phyloP scores from a whole-genome alignment of 139 green algal species.

The Deuterostichococcus epilithicus region DNA sequence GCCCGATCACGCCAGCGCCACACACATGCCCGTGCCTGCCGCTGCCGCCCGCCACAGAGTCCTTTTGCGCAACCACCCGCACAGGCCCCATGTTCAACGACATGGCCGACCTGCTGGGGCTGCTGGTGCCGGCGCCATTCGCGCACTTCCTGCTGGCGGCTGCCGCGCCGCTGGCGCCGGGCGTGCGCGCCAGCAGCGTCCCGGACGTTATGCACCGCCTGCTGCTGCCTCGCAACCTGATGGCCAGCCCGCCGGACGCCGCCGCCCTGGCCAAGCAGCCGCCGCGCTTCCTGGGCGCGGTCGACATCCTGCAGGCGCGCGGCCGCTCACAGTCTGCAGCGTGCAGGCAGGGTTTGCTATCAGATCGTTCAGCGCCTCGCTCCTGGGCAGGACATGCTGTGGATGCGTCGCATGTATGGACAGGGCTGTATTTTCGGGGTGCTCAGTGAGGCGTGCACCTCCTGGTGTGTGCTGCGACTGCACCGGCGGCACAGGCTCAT shows the following conservation, averaged over 20 bases:
- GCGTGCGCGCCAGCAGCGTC: background rate
- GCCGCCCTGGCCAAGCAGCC: background rate
- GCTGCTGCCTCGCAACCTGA: background rate
- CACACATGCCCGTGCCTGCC: too few species aligned
- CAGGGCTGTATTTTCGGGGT: too few species aligned
- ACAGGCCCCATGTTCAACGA: slow-evolving; percentile 99
- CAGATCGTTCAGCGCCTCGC: too few species aligned
- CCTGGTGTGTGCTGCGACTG: too few species aligned
- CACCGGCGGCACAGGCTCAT: too few species aligned
- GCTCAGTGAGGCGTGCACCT: too few species aligned
- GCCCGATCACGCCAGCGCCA: too few species aligned
- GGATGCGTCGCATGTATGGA: too few species aligned
- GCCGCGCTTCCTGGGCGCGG: background rate
- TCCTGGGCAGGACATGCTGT: too few species aligned
- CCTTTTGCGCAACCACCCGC: background rate
- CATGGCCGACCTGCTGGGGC: slow-evolving; percentile 90
- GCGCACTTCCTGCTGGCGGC: slow-evolving; percentile 95
- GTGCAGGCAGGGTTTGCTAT: too few species aligned
- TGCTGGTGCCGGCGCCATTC: slow-evolving; percentile 89
- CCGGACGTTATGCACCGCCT: background rate
- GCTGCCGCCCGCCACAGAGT: too few species aligned
- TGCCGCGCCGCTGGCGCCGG: slow-evolving; percentile 82
- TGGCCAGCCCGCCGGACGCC: background rate
- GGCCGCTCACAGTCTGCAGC: too few species aligned
- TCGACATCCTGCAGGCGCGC: background rate